Conservation (phyloP, 225 moss, liverwort and hornwort species). For the Marchantia paleacea region DNA sequence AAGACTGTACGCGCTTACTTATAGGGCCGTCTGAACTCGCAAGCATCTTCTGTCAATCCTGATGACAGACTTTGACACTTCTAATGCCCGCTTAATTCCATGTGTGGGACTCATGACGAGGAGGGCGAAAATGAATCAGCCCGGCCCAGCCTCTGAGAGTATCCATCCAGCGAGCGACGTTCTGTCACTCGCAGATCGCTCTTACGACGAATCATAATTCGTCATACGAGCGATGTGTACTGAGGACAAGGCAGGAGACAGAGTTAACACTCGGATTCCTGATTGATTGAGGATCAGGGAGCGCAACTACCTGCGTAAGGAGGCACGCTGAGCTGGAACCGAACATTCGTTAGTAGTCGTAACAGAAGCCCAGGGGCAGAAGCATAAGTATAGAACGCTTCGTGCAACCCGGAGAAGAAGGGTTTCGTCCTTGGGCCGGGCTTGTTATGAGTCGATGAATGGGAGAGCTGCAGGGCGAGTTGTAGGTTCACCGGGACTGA, state of each 20-base stretch:
- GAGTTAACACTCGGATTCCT: neutral
- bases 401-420: neutral
- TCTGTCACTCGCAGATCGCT: neutral
- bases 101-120: too few species aligned
- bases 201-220: neutral
- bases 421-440: neutral
- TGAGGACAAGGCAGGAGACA: neutral
- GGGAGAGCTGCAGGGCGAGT: neutral
- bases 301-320: neutral
- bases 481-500: neutral
- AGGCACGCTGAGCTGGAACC: too few species aligned
- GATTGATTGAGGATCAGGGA: neutral
- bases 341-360: too few species aligned
- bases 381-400: neutral
- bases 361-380: neutral
- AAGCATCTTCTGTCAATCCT: too few species aligned
- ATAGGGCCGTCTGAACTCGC: neutral
- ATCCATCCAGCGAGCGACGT: too few species aligned
- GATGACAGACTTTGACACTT: neutral
- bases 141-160: too few species aligned
- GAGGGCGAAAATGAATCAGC: too few species aligned
- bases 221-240: neutral
- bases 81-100: neutral
- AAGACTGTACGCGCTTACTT: conserved; percentile 3
- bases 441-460: neutral